Evolutionary conservation across 257 asterid species (phyloP).

Genomic region (Buddleja alternifolia): DNA sequence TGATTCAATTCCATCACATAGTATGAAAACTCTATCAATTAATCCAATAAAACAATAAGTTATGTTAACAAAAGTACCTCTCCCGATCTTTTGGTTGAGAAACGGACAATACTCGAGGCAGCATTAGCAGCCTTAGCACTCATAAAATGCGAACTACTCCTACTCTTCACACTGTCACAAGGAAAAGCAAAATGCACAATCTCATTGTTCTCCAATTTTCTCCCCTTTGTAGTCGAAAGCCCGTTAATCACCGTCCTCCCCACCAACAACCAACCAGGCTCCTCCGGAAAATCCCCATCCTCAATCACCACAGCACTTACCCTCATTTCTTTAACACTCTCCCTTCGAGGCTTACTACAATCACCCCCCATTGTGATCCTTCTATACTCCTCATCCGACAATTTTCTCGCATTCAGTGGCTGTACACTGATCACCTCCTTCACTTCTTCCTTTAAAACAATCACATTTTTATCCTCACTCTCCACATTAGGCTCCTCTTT

Average conservation of each 20-base stretch:
- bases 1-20: not conserved
- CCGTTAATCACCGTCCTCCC: constrained; percentile 73
- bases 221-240: constrained; percentile 78
- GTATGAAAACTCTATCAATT: not conserved
- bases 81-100: constrained; percentile 77
- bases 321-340: constrained; percentile 33
- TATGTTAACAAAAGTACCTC: constrained; percentile 50
- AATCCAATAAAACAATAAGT: not conserved
- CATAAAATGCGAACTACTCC: constrained; percentile 33
- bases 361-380: constrained; percentile 25
- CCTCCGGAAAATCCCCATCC: constrained; percentile 79
- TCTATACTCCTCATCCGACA: constrained; percentile 41
- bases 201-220: constrained; percentile 80
- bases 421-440: constrained; percentile 41
- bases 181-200: constrained; percentile 82
- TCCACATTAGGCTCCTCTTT: constrained; percentile 35
- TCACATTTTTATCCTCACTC: constrained; percentile 7
- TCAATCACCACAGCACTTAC: constrained; percentile 64
- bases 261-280: constrained; percentile 78
- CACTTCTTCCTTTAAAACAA: constrained; percentile 36
- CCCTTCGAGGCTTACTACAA: constrained; percentile 28
- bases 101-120: constrained; percentile 67
- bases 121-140: constrained; percentile 55
- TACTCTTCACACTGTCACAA: constrained; percentile 21
- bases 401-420: constrained; percentile 53